These are phyloP conservation scores for Suaeda aralocaspica DNA, from an alignment of 148 eudicot species.

Conservation along the genomic window DNA sequence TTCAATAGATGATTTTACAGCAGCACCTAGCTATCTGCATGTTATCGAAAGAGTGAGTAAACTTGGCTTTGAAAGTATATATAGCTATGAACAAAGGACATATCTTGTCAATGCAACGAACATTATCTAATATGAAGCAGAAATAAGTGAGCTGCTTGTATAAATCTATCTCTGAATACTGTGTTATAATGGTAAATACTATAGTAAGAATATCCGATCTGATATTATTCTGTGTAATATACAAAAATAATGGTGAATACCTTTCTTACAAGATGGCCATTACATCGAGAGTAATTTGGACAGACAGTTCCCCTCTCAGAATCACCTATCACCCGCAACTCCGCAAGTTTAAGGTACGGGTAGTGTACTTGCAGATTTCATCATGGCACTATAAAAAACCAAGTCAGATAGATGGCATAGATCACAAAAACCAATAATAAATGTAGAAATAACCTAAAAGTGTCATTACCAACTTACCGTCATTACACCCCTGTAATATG, in stretches of 20 bases:
- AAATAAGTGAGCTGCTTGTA: constrained; percentile 86
- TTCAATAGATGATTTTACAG: constrained; percentile 45
- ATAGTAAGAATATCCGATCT: not conserved
- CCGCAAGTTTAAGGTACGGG: constrained; percentile 76
- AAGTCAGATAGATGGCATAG: constrained; percentile 2
- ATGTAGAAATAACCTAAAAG: constrained; percentile 1
- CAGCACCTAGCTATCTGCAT: constrained; percentile 61
- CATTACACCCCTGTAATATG: constrained; percentile 82
- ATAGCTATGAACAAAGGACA: not conserved
- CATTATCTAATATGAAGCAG: constrained; percentile 71
- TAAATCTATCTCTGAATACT: constrained; percentile 90
- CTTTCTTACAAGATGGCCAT: constrained; percentile 84
- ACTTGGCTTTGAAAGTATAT: not conserved
- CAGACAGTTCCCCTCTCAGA: constrained; percentile 93
- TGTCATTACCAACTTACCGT: constrained; percentile 46
- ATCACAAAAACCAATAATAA: not conserved
- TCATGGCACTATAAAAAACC: constrained; percentile 75
- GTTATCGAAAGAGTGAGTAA: not conserved
- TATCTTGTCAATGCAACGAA: constrained; percentile 83
- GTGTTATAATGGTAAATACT: not conserved
- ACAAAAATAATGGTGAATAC: constrained; percentile 24
- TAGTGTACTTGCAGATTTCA: constrained; percentile 90
- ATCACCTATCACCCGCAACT: constrained; percentile 86
- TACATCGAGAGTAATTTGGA: constrained; percentile 91
- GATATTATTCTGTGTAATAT: not conserved